phyloP scores from a whole-genome alignment of 208 protist genomes.

The Crithidia bombi region DNA sequence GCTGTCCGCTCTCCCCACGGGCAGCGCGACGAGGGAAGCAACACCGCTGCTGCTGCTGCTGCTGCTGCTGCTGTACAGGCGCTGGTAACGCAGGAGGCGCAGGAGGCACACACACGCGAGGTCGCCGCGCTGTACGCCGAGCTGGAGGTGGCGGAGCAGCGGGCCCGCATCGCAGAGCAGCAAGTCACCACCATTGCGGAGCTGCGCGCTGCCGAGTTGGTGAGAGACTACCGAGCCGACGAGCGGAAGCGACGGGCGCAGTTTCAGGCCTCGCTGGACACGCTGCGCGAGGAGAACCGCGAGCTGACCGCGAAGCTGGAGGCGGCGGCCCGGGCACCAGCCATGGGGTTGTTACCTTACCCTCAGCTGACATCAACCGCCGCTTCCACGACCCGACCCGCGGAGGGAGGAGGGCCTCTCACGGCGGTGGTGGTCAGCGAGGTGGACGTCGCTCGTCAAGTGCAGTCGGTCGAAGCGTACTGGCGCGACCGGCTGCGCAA shows the following conservation, averaged over 20 bases:
- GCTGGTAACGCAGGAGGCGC: slow-evolving; percentile 22
- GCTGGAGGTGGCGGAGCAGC: slow-evolving; percentile 34
- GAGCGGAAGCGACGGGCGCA: slow-evolving; percentile 42
- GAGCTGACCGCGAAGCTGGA: slow-evolving; percentile 44
- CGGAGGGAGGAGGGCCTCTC: not conserved
- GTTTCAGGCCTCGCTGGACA: slow-evolving; percentile 54
- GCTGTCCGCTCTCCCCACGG: not conserved
- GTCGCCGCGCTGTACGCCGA: slow-evolving; percentile 37
- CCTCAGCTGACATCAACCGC: not conserved
- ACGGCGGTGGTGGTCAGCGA: slow-evolving; percentile 15
- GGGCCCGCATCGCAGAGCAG: slow-evolving; percentile 25
- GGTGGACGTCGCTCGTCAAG: slow-evolving; percentile 44
- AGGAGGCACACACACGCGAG: slow-evolving; percentile 38
- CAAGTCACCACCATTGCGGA: slow-evolving; percentile 33
- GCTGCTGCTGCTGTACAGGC: not conserved
- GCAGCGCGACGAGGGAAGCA: not conserved
- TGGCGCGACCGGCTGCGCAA: slow-evolving; percentile 54
- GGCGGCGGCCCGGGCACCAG: slow-evolving; percentile 22
- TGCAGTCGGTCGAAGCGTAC: slow-evolving; percentile 55
- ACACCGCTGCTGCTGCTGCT: not conserved
- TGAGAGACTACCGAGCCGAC: slow-evolving; percentile 39
- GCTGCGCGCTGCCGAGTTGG: slow-evolving; percentile 25
- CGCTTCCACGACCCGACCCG: not conserved
- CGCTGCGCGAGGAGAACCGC: slow-evolving; percentile 53
- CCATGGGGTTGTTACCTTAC: slow-evolving; percentile 17